Base-by-base conservation (phyloP, 306 rosid genomes). In the Gillenia trifoliata region DNA sequence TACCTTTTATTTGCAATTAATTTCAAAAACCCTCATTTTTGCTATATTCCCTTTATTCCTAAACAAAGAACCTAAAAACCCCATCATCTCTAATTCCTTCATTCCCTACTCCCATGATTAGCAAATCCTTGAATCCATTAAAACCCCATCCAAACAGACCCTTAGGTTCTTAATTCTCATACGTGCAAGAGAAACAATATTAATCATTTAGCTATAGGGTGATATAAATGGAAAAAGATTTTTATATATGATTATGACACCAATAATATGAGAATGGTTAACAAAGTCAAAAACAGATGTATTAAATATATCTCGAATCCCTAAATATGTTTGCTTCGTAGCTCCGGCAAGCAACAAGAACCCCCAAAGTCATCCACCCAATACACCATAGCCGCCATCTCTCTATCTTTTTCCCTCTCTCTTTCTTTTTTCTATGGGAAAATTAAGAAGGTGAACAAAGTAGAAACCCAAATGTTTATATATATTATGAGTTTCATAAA, bases 261-360 rank as follows among this genome's bases (percentile, higher is more conserved):
- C 23, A 52, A 76, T 33, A 28, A 50, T 57, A n/a, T 22, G 38
- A 47, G 64, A 23, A 25, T 56, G 75, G 61, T 59, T 71, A 70
- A 28, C 66, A 83, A 93, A 89, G 93, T 91, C 91, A 85, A 91
- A 70, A 75, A 20, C 4, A 78, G 6, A 64, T 33, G 62, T 23
- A 77, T 66, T 75, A 79, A 75, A 79, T 80, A 89, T 80, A 82
- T 81, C 78, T 89, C 80, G 91, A 89, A 86, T 82, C 78, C 61
- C 78, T 78, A 79, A 81, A 67, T 79, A 50, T 61, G 55, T 68
- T 86, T 88, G 89, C 89, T 87, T 90, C 74, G 85, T 85, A 70
- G 83, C 85, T 80, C 86, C 86, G 89, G 89, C 91, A 89, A 86
- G 92, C 80, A 89, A 83, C 90, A 56, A 69, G 74, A 13, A 31